phyloP scores from a whole-genome alignment of 768 basidiomycete genomes.

The Serendipita sp. region DNA sequence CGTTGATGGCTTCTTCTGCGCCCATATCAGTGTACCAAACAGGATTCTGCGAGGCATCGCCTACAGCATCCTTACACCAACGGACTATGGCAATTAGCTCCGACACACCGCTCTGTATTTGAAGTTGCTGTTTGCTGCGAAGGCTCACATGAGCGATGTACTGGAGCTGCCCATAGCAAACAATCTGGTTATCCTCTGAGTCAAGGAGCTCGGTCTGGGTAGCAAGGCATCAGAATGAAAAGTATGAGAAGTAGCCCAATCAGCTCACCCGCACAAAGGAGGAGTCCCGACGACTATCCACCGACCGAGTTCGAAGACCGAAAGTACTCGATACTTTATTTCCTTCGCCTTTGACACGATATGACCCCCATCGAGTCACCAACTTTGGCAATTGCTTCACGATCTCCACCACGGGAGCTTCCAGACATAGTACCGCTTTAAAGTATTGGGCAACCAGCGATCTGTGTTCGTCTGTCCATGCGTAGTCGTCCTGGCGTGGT shows the following conservation, averaged over 20 bases:
- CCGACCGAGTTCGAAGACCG: background rate
- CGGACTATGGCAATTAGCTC: background rate
- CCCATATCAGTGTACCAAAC: background rate
- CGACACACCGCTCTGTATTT: background rate
- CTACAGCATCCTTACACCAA: background rate
- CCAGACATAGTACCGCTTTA: too few species aligned
- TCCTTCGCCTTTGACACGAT: background rate
- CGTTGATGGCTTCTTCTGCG: background rate
- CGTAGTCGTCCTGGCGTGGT: too few species aligned
- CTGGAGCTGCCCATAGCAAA: background rate
- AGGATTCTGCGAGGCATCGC: background rate
- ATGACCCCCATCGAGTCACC: background rate
- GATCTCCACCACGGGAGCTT: too few species aligned
- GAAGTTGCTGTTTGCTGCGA: background rate
- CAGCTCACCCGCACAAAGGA: background rate
- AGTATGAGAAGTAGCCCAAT: background rate
- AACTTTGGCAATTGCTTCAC: background rate
- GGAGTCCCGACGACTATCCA: background rate
- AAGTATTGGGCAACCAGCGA: too few species aligned
- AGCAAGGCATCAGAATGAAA: background rate
- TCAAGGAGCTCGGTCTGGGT: background rate
- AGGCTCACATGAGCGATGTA: background rate
- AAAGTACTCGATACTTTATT: background rate
- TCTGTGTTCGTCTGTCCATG: too few species aligned
- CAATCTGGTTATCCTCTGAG: background rate